These are phyloP conservation scores for Termitomyces sp. DNA, from an alignment of 768 basidiomycete genomes.

Conservation along the genomic window DNA sequence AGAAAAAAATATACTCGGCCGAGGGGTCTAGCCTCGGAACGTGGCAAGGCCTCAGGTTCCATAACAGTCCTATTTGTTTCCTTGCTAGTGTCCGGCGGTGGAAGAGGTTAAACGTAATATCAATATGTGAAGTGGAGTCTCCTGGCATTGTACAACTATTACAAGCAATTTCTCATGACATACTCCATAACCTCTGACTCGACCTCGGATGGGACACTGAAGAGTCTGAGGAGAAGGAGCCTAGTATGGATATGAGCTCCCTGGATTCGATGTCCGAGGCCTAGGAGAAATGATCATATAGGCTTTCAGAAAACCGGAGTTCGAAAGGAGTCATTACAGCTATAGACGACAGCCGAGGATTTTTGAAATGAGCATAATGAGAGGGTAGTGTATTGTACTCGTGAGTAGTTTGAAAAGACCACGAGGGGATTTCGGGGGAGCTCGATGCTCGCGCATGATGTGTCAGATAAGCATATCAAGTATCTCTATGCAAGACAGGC, in stretches of 20 bases:
- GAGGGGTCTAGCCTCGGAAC: conserved; percentile 7
- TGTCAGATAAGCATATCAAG: not conserved
- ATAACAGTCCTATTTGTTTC: not conserved
- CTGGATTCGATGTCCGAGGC: not conserved
- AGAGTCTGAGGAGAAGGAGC: not conserved
- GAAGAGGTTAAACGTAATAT: not conserved
- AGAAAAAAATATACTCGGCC: conserved; percentile 6
- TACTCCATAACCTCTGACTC: not conserved
- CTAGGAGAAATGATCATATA: not conserved
- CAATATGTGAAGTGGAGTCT: not conserved
- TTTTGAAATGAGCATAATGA: not conserved
- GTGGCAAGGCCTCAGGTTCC: conserved; percentile 1
- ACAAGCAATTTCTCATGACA: not conserved
- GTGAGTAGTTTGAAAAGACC: not conserved
- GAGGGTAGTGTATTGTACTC: not conserved
- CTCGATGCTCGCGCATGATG: not conserved
- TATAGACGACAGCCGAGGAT: not conserved
- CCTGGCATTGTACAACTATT: not conserved
- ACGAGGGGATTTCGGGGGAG: not conserved
- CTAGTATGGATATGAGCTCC: not conserved
- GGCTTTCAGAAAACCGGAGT: not conserved
- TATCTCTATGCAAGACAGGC: not conserved
- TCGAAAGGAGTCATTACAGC: not conserved
- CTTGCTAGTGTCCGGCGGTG: not conserved
- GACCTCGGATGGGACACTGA: not conserved